Evolutionary conservation across 345 rosid genomes (phyloP), one percentile per base, ranked within the genome.

Genomic region (Citrus cavaleriei): DNA sequence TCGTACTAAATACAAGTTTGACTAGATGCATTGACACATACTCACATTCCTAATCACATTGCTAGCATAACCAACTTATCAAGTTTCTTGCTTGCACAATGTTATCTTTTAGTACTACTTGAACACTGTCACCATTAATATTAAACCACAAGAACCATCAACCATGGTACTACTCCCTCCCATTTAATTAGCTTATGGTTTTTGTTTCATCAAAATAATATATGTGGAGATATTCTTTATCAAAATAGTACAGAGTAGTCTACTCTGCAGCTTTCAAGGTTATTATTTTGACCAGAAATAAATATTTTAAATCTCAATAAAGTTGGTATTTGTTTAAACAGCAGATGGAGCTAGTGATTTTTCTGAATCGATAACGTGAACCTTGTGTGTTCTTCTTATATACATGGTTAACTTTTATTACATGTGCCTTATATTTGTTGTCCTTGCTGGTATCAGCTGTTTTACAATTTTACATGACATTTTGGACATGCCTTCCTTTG

Each of bases 221-320:
- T 40, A 73, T 32, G 24, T 5, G 24, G 49, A 65, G 58, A 58
- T 34, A 57, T 73, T 34, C 19, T 59, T 68, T 4, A 49, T 57
- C 25, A 42, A 28, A 51, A n/a, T 28, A 0, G 46, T 37, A 42
- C 54, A 58, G 21, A 40, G 37, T 58, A 61, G 6, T 79, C 35
- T 58, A 38, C 49, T 35, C 19, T 24, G 40, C 18, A 32, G 38
- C 10, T 57, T 59, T 70, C 73, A 10, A 70, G 54, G 6, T 70
- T 14, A 24, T 65, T 21, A 65, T 32, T 73, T 73, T 73, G 40
- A 40, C 49, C 62, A 70, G 81, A 62, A 46, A 58, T 38, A 27
- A 18, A 54, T 30, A 30, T 14, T 28, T 61, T 30, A 7, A 32
- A 54, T 68, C 46, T 68, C 27, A 25, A 14, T 58, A 10, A 51